These are phyloP conservation scores for Phaeodactylum tricornutum DNA, from an alignment of 108 stramenopile species.

Conservation along the genomic window DNA sequence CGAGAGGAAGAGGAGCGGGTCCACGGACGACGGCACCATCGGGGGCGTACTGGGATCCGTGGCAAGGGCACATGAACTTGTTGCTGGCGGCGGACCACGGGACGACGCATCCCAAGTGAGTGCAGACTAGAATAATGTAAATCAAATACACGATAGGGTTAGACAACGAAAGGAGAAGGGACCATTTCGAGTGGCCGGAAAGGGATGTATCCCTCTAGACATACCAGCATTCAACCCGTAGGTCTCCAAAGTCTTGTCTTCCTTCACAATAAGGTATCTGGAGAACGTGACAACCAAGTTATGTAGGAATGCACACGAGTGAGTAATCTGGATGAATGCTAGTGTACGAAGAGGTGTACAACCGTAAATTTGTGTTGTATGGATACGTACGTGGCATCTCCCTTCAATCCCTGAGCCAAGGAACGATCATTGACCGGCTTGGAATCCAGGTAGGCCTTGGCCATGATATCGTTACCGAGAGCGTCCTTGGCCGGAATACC, in stretches of 20 bases:
- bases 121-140: no score
- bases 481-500: constrained; percentile 89
- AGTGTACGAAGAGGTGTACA: not conserved
- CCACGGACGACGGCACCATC: constrained; percentile 94
- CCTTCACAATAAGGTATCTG: constrained; percentile 93
- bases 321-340: not conserved
- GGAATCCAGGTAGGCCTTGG: constrained; percentile 77
- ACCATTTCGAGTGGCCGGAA: no score
- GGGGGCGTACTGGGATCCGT: constrained; percentile 95
- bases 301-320: constrained; percentile 5
- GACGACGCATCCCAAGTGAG: constrained; percentile 97
- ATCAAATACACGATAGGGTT: no score
- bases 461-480: constrained; percentile 84
- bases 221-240: constrained; percentile 75
- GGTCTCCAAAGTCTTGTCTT: constrained; percentile 79
- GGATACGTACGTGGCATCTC: constrained; percentile 83
- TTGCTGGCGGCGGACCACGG: constrained; percentile 96
- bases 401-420: constrained; percentile 94
- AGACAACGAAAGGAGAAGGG: no score
- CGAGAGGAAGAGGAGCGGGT: constrained; percentile 93
- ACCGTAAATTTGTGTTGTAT: not conserved
- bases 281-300: constrained; percentile 1
- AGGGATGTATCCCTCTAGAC: no score
- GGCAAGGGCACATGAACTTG: constrained; percentile 99
- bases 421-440: constrained; percentile 83